Conservation (phyloP, 1,139 yeast species). For the Zygotorulaspora mrakii region DNA sequence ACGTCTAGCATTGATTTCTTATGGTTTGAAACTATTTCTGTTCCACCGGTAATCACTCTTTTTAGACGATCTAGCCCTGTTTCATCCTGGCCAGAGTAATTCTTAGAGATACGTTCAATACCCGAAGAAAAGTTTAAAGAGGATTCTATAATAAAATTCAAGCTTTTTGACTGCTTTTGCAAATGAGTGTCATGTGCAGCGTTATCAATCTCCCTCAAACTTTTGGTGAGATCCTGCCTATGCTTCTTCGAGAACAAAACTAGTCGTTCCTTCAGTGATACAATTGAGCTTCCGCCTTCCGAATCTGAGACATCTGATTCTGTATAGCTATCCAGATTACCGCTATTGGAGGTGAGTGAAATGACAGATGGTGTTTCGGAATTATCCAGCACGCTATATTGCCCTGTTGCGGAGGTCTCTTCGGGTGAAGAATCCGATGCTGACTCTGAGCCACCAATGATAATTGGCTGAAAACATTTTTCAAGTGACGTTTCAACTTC, state of each 20-base stretch:
- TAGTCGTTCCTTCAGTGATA: constrained; percentile 11
- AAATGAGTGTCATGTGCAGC: constrained; percentile 5
- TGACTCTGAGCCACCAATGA: not conserved
- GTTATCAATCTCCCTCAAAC: constrained; percentile 12
- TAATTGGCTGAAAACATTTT: constrained; percentile 11
- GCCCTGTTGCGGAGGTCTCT: not conserved
- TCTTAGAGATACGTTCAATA: constrained; percentile 22
- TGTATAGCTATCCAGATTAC: constrained; percentile 5
- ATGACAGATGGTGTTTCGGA: constrained; percentile 5
- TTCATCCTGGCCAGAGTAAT: constrained; percentile 12
- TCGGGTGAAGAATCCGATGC: not conserved
- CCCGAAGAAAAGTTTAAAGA: constrained; percentile 28
- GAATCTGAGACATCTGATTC: constrained; percentile 9
- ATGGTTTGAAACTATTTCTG: constrained; percentile 10
- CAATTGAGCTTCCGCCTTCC: constrained; percentile 4
- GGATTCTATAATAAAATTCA: constrained; percentile 27
- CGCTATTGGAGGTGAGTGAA: constrained; percentile 5
- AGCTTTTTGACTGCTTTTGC: constrained; percentile 13
- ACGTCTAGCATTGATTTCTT: constrained; percentile 27
- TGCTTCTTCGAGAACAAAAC: constrained; percentile 17
- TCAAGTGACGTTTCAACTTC: constrained; percentile 45
- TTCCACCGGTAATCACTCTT: constrained; percentile 32
- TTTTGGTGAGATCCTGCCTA: constrained; percentile 17
- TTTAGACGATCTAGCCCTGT: constrained; percentile 23
- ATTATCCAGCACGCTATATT: not conserved